Evolutionary conservation across 441 rosid species (phyloP), one percentile per base, ranked within the genome.

Genomic region (Euphorbia celastroides): DNA sequence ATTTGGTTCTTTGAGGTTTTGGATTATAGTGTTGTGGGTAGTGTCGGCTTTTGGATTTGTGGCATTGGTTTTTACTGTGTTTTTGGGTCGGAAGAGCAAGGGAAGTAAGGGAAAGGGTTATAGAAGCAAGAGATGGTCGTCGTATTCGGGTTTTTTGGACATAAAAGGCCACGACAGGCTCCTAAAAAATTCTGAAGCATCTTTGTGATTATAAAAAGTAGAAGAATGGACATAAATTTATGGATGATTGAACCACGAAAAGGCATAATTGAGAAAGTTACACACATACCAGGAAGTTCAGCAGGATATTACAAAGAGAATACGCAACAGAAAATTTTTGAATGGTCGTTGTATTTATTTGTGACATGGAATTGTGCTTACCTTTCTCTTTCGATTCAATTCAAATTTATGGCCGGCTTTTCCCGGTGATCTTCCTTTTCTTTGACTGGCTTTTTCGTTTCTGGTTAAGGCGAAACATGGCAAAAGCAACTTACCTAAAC

Each of bases 1-100:
- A 22, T 83, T 88, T 68, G 75, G 85, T 75, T 75, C 90, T 69
- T 83, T 88, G 68, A 84, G 81, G 77, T 57, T 85, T 61, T 92
- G 99, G 99, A 77, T 83, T 75, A 81, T 95, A 1, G 74, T 77
- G 6, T 57, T 88, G 44, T 92, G 99, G 98, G 77, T 80, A 60
- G 58, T 87, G 11, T 90, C 92, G 23, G 93, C 94, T 7, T 67
- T 88, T 56, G 98, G 89, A 46, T 90, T 92, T 76, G 46, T 90
- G 67, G 75, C 74, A 20, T 88, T 90, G 64, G 82, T 80, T 81
- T 69, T 78, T 0, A 76, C 74, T 80, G 77, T 87, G 72, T 87
- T 85, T 79, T 81, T 85, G 0, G 83, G 89, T 41, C 81, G 79
- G 70, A 82, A 67, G 67, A 67, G 74, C 25, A 94, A 84, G 82